Base-by-base conservation (phyloP, 257 asterid species). In the Scutellaria baicalensis region DNA sequence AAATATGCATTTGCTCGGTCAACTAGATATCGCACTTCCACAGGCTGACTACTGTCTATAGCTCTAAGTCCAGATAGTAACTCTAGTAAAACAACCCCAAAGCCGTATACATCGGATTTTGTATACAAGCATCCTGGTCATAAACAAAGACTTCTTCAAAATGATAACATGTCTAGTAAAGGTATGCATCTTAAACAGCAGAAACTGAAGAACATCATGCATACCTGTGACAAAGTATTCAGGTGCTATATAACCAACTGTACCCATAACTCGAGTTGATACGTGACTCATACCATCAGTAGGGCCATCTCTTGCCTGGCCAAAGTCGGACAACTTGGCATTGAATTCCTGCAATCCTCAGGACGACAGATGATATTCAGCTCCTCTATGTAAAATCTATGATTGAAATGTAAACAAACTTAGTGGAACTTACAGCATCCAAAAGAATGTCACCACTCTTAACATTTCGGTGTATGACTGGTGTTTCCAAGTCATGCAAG, bases 231-330 rank as follows among this genome's bases (percentile, higher is more conserved):
- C n/a, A 0, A 36, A 0, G 21, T 63, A 64, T 27, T 76, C 80
- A 11, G 80, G 76, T 9, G 58, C 64, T 2, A 3, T 17, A 12
- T 70, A 70, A 43, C 91, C 86, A 2, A 63, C 79, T 8, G 85
- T 82, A 16, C 84, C 89, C 82, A 60, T 40, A 59, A 82, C 84
- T 79, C 56, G 82, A 18, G 92, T 84, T 69, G 85, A 59, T 65
- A 78, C 80, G 16, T 79, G 84, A 49, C 84, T 83, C 60, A 75
- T 64, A 57, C 78, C 84, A 77, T 82, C 85, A 17, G 82, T 78
- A 40, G 86, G 83, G 33, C 89, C 86, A 0, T 81, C 83, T 70
- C 50, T 78, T 0, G 84, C 84, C 69, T 79, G 61, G 33, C 88
- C 80, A 49, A 78, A 85, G 78, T 73, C 86, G 0, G 85, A 78